A percentile compares a stretch with the other conserved stretches of the same genome.
These are phyloP conservation scores for Pestalotiopsis sp. DNA, from an alignment of 2,329 filamentous ascomycete species.

Conservation along the genomic window DNA sequence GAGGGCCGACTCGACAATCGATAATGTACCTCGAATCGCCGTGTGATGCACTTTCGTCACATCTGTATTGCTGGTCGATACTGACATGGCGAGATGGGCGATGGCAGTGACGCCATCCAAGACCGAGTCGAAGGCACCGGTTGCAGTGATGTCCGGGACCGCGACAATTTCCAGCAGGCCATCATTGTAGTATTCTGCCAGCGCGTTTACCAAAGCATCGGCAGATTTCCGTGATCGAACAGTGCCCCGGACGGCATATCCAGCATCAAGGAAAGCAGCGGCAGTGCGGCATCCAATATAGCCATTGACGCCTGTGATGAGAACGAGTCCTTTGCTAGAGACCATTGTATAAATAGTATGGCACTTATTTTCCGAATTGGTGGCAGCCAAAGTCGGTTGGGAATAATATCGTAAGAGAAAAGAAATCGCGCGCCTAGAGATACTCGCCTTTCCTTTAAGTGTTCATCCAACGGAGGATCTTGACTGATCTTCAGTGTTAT, in stretches of 20 bases:
- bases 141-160: background rate
- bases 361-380: background rate
- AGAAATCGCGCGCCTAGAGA: no score
- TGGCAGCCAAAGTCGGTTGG: background rate
- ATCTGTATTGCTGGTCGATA: background rate
- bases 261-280: background rate
- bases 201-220: background rate
- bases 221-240: background rate
- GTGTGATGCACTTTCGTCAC: background rate
- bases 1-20: background rate
- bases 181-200: background rate
- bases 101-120: background rate
- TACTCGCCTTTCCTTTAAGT: no score
- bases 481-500: no score
- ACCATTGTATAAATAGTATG: background rate
- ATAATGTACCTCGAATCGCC: background rate
- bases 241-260: conserved; percentile 3
- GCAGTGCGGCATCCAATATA: background rate
- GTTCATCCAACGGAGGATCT: no score
- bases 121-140: conserved; percentile 1
- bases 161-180: background rate
- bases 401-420: background rate
- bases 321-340: background rate
- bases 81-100: background rate
- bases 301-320: conserved; percentile 7